Base-by-base conservation (phyloP, 2,329 filamentous ascomycete genomes). In the Didymella pomorum region DNA sequence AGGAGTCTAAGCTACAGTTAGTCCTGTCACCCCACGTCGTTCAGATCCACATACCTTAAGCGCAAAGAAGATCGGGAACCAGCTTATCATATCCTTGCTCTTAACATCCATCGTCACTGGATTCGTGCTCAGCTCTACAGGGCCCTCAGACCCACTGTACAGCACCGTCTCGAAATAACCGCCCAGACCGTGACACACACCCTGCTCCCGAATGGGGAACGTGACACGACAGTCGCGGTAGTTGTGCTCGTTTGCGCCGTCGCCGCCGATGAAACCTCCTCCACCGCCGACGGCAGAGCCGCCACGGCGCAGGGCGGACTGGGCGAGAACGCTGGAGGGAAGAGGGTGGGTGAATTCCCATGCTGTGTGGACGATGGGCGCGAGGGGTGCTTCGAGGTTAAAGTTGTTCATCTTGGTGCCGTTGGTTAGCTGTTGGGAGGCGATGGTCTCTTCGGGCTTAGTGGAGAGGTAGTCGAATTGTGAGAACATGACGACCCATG, bases 21-120 rank as follows among this genome's bases (percentile, higher is more conserved):
- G 29, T 31, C 6, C 12, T 5, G 29, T n/a, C n/a, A n/a, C n/a
- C n/a, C 14, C 29, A 14, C 29, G 16, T 31, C 14, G 4, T n/a
- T n/a, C n/a, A n/a, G n/a, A n/a, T n/a, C n/a, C 9, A 43, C 85
- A 71, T 81, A 93, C 93, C 87, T 95, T 96, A 14, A 99, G 80
- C 0, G 96, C 95, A 74, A 99, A 99, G 80, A 94, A 97, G 28
- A 99, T 98, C 1, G 95, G 95, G 76, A 99, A 99, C 95, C 95
- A 99, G 54, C 92, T 96, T 64, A 97, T 96, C 96, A 99, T 99
- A 70, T 96, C 93, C 73, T 90, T 90, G 82, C 93, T 97, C 85
- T 98, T 98, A 56, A 82, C 81, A 55, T 95, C 92, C 79, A 99
- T 98, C 28, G 89, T 91, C 64, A 96, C 90, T 0, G 95, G 96